Base-by-base conservation (phyloP, 139 green algal species). In the Chlamydomonas applanata region DNA sequence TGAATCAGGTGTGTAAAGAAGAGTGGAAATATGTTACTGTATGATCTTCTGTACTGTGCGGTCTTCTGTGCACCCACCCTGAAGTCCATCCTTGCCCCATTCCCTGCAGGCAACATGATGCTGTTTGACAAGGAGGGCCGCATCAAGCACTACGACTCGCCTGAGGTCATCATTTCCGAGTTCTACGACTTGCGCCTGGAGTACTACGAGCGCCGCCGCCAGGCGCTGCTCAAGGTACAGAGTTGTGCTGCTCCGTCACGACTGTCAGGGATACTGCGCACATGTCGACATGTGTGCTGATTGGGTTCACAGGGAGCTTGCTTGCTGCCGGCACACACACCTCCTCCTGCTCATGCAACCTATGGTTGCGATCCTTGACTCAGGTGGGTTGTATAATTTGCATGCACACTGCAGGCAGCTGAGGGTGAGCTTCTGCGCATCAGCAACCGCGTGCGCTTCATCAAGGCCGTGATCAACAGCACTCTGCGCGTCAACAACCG, bases 101-200 rank as follows among this genome's bases (percentile, higher is more conserved):
- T n/a, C n/a, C n/a, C 22, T 78, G 11, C 72, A 97, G 91, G 86
- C 80, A 99, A 99, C 91, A 98, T 99, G 96, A 91, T 97, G 88
- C 87, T 98, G 54, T 99, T 99, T 82, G 88, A 97, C 77, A 56
- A 75, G 53, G 81, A 96, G 17, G 95, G 95, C 52, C 19, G 83
- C 2, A 99, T 99, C 85, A 91, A 86, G 81, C 94, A 92, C 72
- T 99, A 98, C 76, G 77, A 89, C 35, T 84, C 74, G 22, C 90
- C 96, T 0, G 92, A 98, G 79, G 77, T 92, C 56, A 95, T 98
- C 71, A 84, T 99, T 44, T 34, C 78, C 11, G 93, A 98, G 60
- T 99, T 99, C 86, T 99, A 89, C 59, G 64, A 85, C 32, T 73
- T 97, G 63, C 85, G 96, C 34, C 81, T 99, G 9, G 74, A 93